Base-by-base conservation (phyloP, 768 basidiomycete genomes). In the Pisolithus microcarpus region DNA sequence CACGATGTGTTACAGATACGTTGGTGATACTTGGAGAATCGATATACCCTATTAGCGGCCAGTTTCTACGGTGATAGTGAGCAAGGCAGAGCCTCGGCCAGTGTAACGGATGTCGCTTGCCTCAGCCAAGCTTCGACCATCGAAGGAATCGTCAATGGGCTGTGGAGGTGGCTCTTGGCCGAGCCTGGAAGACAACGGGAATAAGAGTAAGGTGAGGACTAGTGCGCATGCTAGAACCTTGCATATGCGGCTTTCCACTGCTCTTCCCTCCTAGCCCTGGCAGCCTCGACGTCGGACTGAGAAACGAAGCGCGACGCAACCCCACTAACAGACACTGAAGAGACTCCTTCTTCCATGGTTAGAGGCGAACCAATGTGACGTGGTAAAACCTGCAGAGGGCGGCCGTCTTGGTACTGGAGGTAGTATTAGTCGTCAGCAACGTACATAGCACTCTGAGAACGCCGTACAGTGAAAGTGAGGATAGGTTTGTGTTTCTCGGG, bases 241-340 rank as follows among this genome's bases (percentile, higher is more conserved):
- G 89, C 90, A 67, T 91, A 92, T 24, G 90, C 90, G 13, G 89
- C 90, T 61, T 84, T 88, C 90, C 90, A 92, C 59, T 90, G 87
- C 59, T 88, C 88, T 6, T 92, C 90, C 55, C 82, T 73, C 28
- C 81, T 74, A 7, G 78, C 72, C 49, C 80, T 85, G 36, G 87
- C 87, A 19, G 75, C 70, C 37, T 91, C 90, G 42, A 92, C 69
- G 48, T 92, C 90, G 15, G 76, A 75, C 66, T 88, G 81, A 39
- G 89, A 82, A 55, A 92, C 80, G 68, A 92, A 92, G 49, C 90
- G 83, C 39, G 88, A 87, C 64, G 88, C 87, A 42, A 91, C 89
- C 36, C 76, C 76, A 60, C 80, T 80, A 8, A 80, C 70, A 8
- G 85, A 78, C 50, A 91, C 78, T 38, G 84, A 87, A 38, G 89